Evolutionary conservation across 495 filamentous ascomycete species (phyloP).

Genomic region (Astrothelium macrocarpum): DNA sequence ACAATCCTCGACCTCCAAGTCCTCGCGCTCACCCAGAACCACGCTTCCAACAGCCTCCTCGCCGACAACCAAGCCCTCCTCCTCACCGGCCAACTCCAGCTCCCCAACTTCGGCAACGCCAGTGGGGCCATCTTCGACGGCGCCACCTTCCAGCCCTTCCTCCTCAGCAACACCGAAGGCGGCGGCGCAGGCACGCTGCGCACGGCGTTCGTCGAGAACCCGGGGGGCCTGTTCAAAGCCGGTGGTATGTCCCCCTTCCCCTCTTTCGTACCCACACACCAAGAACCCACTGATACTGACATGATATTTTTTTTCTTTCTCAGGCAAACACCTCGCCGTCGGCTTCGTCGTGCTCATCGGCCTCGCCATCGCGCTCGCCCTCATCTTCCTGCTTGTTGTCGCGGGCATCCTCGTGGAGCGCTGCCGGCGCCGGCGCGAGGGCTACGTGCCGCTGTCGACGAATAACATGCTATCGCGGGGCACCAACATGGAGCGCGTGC

Average conservation of each 20-base stretch:
- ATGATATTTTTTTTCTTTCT: no score
- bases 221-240: constrained; percentile 50
- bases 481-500: constrained; percentile 67
- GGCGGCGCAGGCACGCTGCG: constrained; percentile 62
- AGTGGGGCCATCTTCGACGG: constrained; percentile 88
- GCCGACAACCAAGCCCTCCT: constrained; percentile 61
- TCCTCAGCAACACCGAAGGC: constrained; percentile 58
- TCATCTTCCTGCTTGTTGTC: constrained; percentile 81
- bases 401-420: constrained; percentile 76
- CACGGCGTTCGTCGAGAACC: constrained; percentile 64
- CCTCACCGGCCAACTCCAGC: constrained; percentile 65
- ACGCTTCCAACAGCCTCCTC: constrained; percentile 55
- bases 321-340: constrained; percentile 55
- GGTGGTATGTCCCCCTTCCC: constrained; percentile 35
- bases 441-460: constrained; percentile 74
- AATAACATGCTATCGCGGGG: constrained; percentile 57
- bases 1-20: constrained; percentile 71
- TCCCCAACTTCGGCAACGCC: constrained; percentile 68
- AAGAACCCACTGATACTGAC: no score
- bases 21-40: constrained; percentile 55
- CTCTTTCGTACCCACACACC: constrained; percentile 14
- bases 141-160: constrained; percentile 62
- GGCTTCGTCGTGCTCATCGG: constrained; percentile 86
- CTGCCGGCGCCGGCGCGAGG: constrained; percentile 72
- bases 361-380: constrained; percentile 78